Conservation (phyloP, 768 basidiomycete genomes). For the Porpolomopsis calyptriformis region DNA sequence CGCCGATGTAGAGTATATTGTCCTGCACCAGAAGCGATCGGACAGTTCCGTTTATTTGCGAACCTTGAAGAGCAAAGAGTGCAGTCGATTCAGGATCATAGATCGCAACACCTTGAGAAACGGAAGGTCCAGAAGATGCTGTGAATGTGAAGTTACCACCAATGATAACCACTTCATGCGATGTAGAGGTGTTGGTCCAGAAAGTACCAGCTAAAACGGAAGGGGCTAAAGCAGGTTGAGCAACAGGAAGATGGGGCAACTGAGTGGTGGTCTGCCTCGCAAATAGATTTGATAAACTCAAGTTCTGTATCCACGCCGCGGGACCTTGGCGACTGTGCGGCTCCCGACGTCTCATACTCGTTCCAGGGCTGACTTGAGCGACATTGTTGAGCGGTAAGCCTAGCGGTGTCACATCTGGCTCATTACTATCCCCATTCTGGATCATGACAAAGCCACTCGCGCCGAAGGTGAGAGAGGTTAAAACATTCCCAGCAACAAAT, state of each 20-base stretch:
- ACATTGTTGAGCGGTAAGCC: conserved; percentile 41
- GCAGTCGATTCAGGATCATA: conserved; percentile 49
- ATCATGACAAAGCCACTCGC: conserved; percentile 75
- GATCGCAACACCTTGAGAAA: conserved; percentile 50
- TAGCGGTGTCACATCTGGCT: conserved; percentile 54
- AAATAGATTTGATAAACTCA: conserved; percentile 35
- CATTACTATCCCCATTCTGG: conserved; percentile 46
- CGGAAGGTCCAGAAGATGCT: conserved; percentile 25
- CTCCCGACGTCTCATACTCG: conserved; percentile 28
- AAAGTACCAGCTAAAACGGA: conserved; percentile 80
- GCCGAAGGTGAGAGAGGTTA: conserved; percentile 48
- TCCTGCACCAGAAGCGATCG: conserved; percentile 62
- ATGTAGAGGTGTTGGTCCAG: conserved; percentile 73
- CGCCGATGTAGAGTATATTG: conserved; percentile 71
- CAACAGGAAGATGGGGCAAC: conserved; percentile 42
- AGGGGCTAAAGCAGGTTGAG: conserved; percentile 53
- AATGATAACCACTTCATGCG: conserved; percentile 57
- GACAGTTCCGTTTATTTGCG: conserved; percentile 66
- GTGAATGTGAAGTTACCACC: conserved; percentile 83
- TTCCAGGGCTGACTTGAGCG: conserved; percentile 21
- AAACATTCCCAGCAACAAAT: conserved; percentile 60
- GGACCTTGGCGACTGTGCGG: conserved; percentile 15
- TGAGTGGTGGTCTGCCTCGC: conserved; percentile 42
- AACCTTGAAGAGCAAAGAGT: conserved; percentile 46
- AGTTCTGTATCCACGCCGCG: conserved; percentile 37